Evolutionary conservation across 371 early-diverging fungal species (phyloP).

Genomic region (Blastocladiella emersonii): DNA sequence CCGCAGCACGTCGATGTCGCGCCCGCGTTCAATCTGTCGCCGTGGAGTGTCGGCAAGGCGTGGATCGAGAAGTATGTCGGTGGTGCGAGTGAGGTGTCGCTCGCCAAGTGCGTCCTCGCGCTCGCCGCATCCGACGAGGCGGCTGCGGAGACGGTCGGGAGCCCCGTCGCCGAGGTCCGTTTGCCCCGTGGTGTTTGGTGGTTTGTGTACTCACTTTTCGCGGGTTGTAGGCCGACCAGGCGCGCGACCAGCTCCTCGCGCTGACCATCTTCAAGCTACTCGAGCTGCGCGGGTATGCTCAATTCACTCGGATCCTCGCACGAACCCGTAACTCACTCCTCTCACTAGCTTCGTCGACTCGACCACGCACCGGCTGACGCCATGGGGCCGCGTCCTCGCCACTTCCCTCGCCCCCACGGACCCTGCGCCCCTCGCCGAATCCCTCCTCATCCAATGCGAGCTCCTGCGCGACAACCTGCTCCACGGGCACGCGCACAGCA

Average conservation of each 20-base stretch:
- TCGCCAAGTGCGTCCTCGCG: no score
- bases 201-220: no score
- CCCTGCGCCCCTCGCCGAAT: constrained; percentile 27
- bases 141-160: no score
- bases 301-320: neutral
- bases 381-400: constrained; percentile 5
- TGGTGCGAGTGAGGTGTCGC: no score
- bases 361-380: neutral
- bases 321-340: no score
- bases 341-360: neutral
- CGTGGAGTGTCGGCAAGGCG: neutral
- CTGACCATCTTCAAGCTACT: constrained; percentile 34
- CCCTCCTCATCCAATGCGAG: constrained; percentile 42
- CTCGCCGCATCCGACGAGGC: neutral
- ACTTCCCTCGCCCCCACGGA: constrained; percentile 10
- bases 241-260: constrained; percentile 21
- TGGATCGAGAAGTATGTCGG: neutral
- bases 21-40: neutral
- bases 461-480: constrained; percentile 40
- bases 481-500: constrained; percentile 33
- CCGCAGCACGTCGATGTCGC: constrained; percentile 18
- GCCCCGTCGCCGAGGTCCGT: no score
- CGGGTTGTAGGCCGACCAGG: neutral
- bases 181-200: no score
- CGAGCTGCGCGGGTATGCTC: constrained; percentile 36